These are phyloP conservation scores for Chytridiales sp. DNA, from an alignment of 371 early-diverging fungal species.

Conservation along the genomic window DNA sequence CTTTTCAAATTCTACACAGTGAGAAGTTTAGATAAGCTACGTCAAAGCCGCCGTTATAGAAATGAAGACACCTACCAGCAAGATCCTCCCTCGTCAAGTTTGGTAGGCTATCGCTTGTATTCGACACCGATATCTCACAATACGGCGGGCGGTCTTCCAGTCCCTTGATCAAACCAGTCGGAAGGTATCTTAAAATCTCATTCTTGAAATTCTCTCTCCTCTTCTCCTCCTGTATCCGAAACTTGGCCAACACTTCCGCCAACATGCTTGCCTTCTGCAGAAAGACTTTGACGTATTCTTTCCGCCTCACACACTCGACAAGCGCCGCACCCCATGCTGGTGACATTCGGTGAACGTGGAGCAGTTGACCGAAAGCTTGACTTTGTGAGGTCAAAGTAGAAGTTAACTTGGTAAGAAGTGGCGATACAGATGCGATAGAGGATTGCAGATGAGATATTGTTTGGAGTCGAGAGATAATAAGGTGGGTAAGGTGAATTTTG, in stretches of 20 bases:
- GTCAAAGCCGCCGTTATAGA: conserved; percentile 12
- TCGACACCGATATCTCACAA: conserved; percentile 62
- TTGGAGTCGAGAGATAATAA: conserved; percentile 28
- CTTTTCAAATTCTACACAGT: conserved; percentile 28
- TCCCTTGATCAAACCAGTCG: conserved; percentile 38
- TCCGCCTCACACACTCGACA: conserved; percentile 71
- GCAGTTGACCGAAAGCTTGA: conserved; percentile 54
- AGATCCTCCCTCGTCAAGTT: conserved; percentile 56
- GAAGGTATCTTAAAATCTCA: conserved; percentile 59
- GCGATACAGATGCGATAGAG: conserved; percentile 44
- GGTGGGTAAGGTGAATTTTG: conserved; percentile 24
- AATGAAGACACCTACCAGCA: conserved; percentile 40
- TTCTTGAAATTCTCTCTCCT: conserved; percentile 63
- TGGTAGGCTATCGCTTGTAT: conserved; percentile 52
- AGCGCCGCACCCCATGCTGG: conserved; percentile 67
- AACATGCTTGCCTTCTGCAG: conserved; percentile 57
- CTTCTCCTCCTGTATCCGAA: conserved; percentile 59
- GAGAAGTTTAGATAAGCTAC: conserved; percentile 32
- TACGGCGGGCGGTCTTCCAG: conserved; percentile 62
- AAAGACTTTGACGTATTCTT: conserved; percentile 62
- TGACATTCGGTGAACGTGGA: conserved; percentile 62
- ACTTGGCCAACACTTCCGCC: conserved; percentile 63
- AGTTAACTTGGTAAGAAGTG: conserved; percentile 37
- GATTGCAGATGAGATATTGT: conserved; percentile 58
- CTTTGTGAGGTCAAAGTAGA: conserved; percentile 41